Evolutionary conservation across 176 grass and related monocot species (phyloP).

Genomic region (Oryza coarctata): DNA sequence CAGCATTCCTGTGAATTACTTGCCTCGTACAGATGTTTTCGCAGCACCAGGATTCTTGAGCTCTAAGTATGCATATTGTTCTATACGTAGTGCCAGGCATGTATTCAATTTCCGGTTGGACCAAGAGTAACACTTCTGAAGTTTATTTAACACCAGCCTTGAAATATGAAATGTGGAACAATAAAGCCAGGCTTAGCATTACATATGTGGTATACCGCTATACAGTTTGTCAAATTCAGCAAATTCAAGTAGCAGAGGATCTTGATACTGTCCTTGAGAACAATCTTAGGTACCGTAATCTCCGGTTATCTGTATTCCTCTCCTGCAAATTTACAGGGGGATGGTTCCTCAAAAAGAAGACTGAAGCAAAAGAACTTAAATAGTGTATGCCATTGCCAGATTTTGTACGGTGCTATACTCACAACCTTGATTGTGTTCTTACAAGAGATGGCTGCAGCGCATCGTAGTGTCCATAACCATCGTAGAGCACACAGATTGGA

Average conservation of each 20-base stretch:
- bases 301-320: constrained; percentile 30
- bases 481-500: constrained; percentile 75
- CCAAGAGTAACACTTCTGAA: constrained; percentile 6
- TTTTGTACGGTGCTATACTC: constrained; percentile 28
- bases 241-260: constrained; percentile 7
- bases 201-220: neutral
- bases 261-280: constrained; percentile 15
- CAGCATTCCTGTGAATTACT: neutral
- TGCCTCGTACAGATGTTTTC: neutral
- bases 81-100: constrained; percentile 2
- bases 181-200: neutral
- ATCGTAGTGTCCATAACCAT: constrained; percentile 89
- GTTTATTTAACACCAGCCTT: constrained; percentile 46
- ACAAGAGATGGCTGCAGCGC: constrained; percentile 56
- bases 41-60: neutral
- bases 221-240: neutral
- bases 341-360: constrained; percentile 7
- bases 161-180: neutral
- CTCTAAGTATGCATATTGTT: neutral
- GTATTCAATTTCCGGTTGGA: neutral
- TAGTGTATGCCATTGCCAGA: constrained; percentile 18
- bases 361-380: neutral
- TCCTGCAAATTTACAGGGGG: constrained; percentile 40
- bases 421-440: constrained; percentile 65
- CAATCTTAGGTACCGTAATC: constrained; percentile 33